Percentiles rank a stretch among this genome's conserved stretches.
Evolutionary conservation across 2,329 filamentous ascomycete genomes (phyloP).

Genomic region (Alternaria gaisen): DNA sequence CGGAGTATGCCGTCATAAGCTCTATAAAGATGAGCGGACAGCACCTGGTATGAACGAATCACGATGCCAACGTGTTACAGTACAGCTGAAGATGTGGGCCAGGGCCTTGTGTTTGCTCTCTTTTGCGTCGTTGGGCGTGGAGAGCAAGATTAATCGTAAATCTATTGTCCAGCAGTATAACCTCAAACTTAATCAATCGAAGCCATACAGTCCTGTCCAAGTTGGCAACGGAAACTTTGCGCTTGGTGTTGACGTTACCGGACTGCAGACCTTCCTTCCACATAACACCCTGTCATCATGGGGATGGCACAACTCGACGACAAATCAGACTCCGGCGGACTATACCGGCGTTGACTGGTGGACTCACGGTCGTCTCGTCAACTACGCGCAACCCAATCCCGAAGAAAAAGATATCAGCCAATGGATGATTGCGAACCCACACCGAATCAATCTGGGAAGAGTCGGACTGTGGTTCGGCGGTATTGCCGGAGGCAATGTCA

Average conservation of each 20-base stretch:
- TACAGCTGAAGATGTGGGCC: constrained; percentile 5
- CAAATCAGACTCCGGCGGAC: constrained; percentile 49
- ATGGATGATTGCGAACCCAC: constrained; percentile 65
- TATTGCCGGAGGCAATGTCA: constrained; percentile 53
- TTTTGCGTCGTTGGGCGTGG: constrained; percentile 2
- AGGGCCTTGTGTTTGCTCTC: constrained; percentile 11
- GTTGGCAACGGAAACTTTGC: constrained; percentile 61
- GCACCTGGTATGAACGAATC: background rate
- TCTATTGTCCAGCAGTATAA: constrained; percentile 54
- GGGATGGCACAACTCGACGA: constrained; percentile 57
- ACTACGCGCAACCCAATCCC: constrained; percentile 56
- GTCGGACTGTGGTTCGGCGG: constrained; percentile 59
- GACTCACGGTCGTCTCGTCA: constrained; percentile 56
- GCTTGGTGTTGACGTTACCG: constrained; percentile 58
- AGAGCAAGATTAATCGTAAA: constrained; percentile 41
- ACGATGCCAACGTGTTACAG: constrained; percentile 18
- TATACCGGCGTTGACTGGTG: constrained; percentile 57
- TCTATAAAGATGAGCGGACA: constrained; percentile 12
- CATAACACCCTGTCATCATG: constrained; percentile 56
- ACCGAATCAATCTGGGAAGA: constrained; percentile 60
- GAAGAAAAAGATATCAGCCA: constrained; percentile 56
- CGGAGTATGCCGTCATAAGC: constrained; percentile 3
- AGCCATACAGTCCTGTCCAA: constrained; percentile 61
- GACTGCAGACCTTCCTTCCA: constrained; percentile 56
- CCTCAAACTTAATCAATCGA: constrained; percentile 59